Base-by-base conservation (phyloP, 495 filamentous ascomycete genomes). In the Beverwykella pulmonaria region DNA sequence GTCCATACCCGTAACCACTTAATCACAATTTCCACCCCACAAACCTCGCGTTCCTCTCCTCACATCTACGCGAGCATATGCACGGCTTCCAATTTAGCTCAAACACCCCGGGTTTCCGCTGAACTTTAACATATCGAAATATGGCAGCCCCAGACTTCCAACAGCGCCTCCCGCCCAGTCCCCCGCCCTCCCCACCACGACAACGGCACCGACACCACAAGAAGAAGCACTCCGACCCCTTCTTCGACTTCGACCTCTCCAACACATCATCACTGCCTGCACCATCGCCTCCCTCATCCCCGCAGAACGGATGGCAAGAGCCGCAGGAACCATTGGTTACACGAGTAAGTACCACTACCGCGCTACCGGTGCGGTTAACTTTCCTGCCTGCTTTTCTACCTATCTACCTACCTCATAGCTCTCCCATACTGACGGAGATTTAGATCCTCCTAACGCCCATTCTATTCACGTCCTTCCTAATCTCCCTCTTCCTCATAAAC, bases 401-500 rank as follows among this genome's bases (percentile, higher is more conserved):
- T n/a, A n/a, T n/a, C n/a, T n/a, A n/a, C n/a, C n/a, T n/a, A n/a
- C n/a, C n/a, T n/a, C n/a, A n/a, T n/a, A n/a, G n/a, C n/a, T n/a
- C n/a, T n/a, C n/a, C n/a, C n/a, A n/a, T n/a, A n/a, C n/a, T n/a
- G n/a, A n/a, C n/a, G n/a, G n/a, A n/a, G n/a, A n/a, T n/a, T n/a
- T 44, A 78, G 70, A 41, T 76, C 26, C 58, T 78, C 23, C 30
- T 75, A 12, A 68, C 73, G 3, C 76, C 76, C 25, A 30, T 78
- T 25, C 67, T 70, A 44, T 72, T 76, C 59, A 68, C 71, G 9
- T 73, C 75, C n/a, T 74, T 78, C 68, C 69, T 78, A 26, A 44
- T 78, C 14, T 78, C 76, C 27, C 71, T 77, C 26, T 68, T 69
- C 67, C 50, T 77, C 12, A 72, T 76, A 3, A 75, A 78, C 56